Evolutionary conservation across 169 alveolate genomes (phyloP).

Genomic region (Eimeria maxima): DNA sequence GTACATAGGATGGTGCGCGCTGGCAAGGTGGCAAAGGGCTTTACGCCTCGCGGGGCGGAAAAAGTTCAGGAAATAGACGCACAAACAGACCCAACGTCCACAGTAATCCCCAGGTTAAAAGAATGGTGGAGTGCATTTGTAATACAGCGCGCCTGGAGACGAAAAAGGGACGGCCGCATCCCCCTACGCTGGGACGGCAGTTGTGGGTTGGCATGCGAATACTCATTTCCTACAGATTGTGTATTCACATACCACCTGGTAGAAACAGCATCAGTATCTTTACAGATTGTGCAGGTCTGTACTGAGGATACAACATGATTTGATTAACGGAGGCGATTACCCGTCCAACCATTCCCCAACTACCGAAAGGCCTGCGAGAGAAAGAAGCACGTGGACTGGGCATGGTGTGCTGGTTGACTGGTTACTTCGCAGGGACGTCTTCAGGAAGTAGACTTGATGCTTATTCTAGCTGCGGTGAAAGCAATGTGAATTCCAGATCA

Average conservation of each 20-base stretch:
- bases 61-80: not conserved
- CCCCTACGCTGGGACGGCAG: not conserved
- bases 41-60: not conserved
- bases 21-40: constrained; percentile 51
- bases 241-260: not conserved
- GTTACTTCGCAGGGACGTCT: not conserved
- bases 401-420: no score
- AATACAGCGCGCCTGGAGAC: constrained; percentile 59
- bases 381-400: not conserved
- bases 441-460: constrained; percentile 1
- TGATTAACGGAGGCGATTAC: not conserved
- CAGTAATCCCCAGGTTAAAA: not conserved
- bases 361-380: not conserved
- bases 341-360: not conserved
- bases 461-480: not conserved
- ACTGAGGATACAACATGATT: not conserved
- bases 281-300: not conserved
- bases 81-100: not conserved
- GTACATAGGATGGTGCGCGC: constrained; percentile 68
- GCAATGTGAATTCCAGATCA: not conserved
- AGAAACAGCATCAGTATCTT: not conserved
- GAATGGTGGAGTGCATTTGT: constrained; percentile 51
- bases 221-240: not conserved
- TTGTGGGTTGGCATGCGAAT: not conserved
- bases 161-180: not conserved